phyloP scores from a whole-genome alignment of 805 yeast genomes.

The Cyberlindnera xishuangbannaensis region DNA sequence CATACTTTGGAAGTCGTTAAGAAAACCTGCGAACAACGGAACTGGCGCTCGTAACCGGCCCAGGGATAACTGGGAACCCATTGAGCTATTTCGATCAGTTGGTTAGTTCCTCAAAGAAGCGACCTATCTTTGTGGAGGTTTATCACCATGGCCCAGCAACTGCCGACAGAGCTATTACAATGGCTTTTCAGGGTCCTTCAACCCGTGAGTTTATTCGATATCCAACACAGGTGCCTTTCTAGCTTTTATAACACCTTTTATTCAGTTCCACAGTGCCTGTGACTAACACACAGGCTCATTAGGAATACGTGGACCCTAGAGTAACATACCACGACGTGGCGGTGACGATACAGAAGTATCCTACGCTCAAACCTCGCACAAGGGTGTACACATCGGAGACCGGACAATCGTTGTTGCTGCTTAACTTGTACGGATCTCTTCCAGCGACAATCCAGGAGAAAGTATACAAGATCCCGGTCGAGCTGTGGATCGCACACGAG shows the following conservation, averaged over 20 bases:
- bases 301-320: slow-evolving; percentile 55
- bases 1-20: no score
- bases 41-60: no score
- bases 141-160: no score
- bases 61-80: no score
- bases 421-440: slow-evolving; percentile 59
- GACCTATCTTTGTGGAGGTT: no score
- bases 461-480: slow-evolving; percentile 47
- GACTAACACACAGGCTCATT: no score
- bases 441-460: slow-evolving; percentile 28
- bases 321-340: slow-evolving; percentile 58
- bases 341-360: slow-evolving; percentile 42
- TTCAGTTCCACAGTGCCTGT: no score
- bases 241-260: no score
- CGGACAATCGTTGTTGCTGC: slow-evolving; percentile 55
- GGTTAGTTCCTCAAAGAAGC: no score
- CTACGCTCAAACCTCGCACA: slow-evolving; percentile 63
- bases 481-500: slow-evolving; percentile 69
- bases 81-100: no score
- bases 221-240: neutral
- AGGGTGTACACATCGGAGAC: slow-evolving; percentile 48
- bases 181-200: slow-evolving; percentile 56
- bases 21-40: no score
- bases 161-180: slow-evolving; percentile 32
- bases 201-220: slow-evolving; percentile 34